These are phyloP conservation scores for Clitopilus hobsonii DNA, from an alignment of 768 basidiomycete genomes.

Conservation along the genomic window DNA sequence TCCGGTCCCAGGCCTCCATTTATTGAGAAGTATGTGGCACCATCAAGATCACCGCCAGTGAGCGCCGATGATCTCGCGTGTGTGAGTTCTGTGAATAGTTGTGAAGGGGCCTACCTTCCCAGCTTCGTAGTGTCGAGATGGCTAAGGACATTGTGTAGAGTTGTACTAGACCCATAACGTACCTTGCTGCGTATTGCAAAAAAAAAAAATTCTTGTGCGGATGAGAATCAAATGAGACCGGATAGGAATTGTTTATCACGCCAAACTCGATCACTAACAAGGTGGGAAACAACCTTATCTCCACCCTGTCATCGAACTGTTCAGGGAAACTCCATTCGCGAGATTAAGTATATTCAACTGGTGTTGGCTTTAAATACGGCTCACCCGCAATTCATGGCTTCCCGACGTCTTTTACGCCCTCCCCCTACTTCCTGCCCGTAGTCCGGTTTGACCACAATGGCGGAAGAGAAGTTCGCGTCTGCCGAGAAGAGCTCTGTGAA, in stretches of 20 bases:
- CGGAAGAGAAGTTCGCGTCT: constrained; percentile 11
- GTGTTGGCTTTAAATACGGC: background rate
- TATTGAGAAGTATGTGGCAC: background rate
- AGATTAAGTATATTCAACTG: background rate
- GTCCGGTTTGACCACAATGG: background rate
- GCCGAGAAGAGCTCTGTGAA: constrained; percentile 18
- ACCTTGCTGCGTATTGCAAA: background rate
- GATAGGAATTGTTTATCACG: background rate
- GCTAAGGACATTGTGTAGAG: background rate
- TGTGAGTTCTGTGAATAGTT: background rate
- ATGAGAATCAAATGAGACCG: background rate
- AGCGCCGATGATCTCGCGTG: background rate
- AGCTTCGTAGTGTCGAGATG: background rate
- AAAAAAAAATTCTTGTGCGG: background rate
- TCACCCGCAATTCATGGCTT: background rate
- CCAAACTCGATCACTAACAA: background rate
- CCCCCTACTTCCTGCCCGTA: background rate
- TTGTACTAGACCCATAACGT: background rate
- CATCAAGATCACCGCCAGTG: background rate
- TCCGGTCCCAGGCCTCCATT: background rate
- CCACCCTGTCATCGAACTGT: background rate
- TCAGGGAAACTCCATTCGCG: background rate
- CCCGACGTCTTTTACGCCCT: background rate
- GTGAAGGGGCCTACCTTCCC: background rate
- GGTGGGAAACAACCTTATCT: background rate